These are phyloP conservation scores for Pythium chondricola DNA, from an alignment of 352 stramenopile species.

Conservation along the genomic window DNA sequence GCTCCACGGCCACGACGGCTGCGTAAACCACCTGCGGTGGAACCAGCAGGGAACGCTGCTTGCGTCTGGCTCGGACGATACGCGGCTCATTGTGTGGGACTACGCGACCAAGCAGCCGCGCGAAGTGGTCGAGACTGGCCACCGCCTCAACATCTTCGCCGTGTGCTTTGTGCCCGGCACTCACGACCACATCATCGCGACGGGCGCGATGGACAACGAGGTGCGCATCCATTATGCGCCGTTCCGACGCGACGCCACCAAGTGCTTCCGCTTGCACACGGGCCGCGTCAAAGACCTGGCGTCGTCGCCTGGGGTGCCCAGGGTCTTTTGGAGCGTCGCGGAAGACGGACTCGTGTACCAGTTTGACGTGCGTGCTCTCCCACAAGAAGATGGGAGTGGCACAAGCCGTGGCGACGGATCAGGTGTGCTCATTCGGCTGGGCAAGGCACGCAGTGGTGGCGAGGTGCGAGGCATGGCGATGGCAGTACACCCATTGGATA, in stretches of 20 bases:
- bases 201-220: slow-evolving; percentile 76
- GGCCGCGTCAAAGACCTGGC: slow-evolving; percentile 82
- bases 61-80: slow-evolving; percentile 82
- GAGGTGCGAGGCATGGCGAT: slow-evolving; percentile 68
- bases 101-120: slow-evolving; percentile 46
- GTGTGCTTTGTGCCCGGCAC: slow-evolving; percentile 81
- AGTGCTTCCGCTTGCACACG: slow-evolving; percentile 60
- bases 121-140: slow-evolving; percentile 62
- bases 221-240: slow-evolving; percentile 84
- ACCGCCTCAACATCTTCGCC: slow-evolving; percentile 84
- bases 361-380: slow-evolving; percentile 70
- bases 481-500: slow-evolving; percentile 56
- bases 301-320: slow-evolving; percentile 49
- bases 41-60: slow-evolving; percentile 59
- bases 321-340: slow-evolving; percentile 81
- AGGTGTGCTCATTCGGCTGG: slow-evolving; percentile 60
- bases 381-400: slow-evolving; percentile 22
- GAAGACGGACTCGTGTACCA: slow-evolving; percentile 84
- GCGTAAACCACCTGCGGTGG: slow-evolving; percentile 86
- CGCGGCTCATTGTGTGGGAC: slow-evolving; percentile 73
- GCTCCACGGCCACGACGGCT: slow-evolving; percentile 56
- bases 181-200: slow-evolving; percentile 74
- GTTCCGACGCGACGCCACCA: slow-evolving; percentile 55
- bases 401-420: slow-evolving; percentile 31
- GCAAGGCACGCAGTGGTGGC: slow-evolving; percentile 35